Evolutionary conservation across 345 rosid species (phyloP).

Genomic region (Lumnitzera littorea): DNA sequence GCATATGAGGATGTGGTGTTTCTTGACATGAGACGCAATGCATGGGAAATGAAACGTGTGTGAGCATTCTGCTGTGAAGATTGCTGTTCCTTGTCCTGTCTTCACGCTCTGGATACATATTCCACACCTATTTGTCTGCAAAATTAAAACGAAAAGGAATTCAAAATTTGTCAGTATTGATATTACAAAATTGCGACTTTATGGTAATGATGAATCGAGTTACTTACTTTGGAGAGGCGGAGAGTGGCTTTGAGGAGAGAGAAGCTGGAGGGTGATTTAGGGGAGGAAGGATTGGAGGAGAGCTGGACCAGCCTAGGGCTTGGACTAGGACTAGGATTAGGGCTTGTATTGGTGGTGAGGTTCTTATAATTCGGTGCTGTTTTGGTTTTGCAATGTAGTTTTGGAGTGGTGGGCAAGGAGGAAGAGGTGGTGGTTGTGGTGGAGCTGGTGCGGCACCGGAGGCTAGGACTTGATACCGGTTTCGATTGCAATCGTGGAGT

Average conservation of each 20-base stretch:
- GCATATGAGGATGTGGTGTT: conserved; percentile 39
- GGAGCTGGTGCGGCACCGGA: conserved; percentile 52
- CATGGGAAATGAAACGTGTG: conserved; percentile 83
- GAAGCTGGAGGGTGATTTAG: conserved; percentile 67
- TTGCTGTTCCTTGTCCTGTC: conserved; percentile 71
- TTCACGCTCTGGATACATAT: conserved; percentile 62
- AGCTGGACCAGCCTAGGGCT: conserved; percentile 35
- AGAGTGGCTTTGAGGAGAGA: conserved; percentile 60
- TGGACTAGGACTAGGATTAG: too few relatives aligned
- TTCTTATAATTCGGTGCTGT: conserved; percentile 14
- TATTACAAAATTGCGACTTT: neutral
- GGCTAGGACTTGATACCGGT: conserved; percentile 30
- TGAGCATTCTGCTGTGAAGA: conserved; percentile 81
- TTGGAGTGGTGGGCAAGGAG: conserved; percentile 53
- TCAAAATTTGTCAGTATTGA: neutral
- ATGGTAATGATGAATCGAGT: too few relatives aligned
- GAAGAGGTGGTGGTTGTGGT: conserved; percentile 25
- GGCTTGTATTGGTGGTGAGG: conserved; percentile 1
- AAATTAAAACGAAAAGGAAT: neutral
- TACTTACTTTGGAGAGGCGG: conserved; percentile 56
- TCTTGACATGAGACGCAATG: conserved; percentile 37
- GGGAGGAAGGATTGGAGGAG: conserved; percentile 57
- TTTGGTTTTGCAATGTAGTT: conserved; percentile 42
- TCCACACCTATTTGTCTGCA: conserved; percentile 62
- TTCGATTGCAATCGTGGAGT: conserved; percentile 58